Percentiles rank a stretch among this genome's conserved stretches.
These are phyloP conservation scores for Aleurites moluccanus DNA, from an alignment of 441 rosid genomes.

Conservation along the genomic window DNA sequence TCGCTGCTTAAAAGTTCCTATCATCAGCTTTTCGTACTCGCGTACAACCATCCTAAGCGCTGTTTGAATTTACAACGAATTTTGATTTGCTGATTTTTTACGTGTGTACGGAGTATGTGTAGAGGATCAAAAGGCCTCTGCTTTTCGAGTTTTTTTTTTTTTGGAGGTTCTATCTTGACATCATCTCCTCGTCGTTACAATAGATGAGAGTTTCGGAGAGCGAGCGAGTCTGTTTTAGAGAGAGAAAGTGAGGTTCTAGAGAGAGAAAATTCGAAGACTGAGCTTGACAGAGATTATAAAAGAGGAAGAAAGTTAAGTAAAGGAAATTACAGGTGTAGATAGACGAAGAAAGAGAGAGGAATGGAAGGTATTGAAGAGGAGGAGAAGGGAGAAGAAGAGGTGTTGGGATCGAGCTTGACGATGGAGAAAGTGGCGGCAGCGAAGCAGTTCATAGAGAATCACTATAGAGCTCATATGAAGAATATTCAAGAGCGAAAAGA, in stretches of 20 bases:
- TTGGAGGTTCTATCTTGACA: constrained; percentile 22
- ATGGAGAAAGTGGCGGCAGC: constrained; percentile 99
- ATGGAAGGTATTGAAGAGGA: constrained; percentile 55
- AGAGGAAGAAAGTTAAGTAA: constrained; percentile 12
- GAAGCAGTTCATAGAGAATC: constrained; percentile 95
- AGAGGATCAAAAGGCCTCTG: constrained; percentile 11
- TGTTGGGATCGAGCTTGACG: constrained; percentile 82
- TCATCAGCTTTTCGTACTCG: not conserved
- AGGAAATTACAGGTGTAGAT: not conserved
- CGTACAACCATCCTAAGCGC: not conserved
- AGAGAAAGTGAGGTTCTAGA: constrained; percentile 30
- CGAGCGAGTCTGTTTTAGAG: constrained; percentile 22
- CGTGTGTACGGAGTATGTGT: not conserved
- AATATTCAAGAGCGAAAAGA: constrained; percentile 84
- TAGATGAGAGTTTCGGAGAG: constrained; percentile 27
- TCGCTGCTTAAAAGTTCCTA: constrained; percentile 12
- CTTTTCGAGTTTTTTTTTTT: not conserved
- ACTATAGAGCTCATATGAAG: constrained; percentile 88
- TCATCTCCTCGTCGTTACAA: constrained; percentile 37
- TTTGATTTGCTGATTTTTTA: not conserved
- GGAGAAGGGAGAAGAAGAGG: constrained; percentile 42
- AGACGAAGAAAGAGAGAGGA: constrained; percentile 27
- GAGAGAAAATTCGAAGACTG: constrained; percentile 23
- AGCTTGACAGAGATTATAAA: not conserved
- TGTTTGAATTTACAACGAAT: not conserved